Percentiles rank a stretch among this genome's conserved stretches.
Evolutionary conservation across 805 yeast species (phyloP).

Genomic region (Saccharomyces kudriavzevii): DNA sequence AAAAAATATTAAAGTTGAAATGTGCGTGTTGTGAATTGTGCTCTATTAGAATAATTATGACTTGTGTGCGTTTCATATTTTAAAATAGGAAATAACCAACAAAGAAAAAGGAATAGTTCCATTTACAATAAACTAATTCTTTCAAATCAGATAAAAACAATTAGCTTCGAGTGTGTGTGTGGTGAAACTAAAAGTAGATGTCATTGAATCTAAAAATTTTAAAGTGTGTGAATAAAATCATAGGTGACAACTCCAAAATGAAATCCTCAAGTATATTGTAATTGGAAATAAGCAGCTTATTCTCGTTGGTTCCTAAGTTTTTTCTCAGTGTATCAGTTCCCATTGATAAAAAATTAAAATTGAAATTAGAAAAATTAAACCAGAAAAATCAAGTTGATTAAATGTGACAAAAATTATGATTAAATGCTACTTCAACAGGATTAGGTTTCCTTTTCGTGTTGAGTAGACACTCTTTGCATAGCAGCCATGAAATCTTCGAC

Average conservation of each 20-base stretch:
- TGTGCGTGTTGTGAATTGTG: background rate
- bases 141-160: background rate
- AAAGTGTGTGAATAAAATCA: background rate
- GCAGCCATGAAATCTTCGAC: constrained; percentile 78
- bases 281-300: background rate
- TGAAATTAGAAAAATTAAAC: background rate
- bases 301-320: background rate
- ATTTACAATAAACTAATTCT: background rate
- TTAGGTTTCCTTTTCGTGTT: constrained; percentile 75
- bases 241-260: background rate
- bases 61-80: background rate
- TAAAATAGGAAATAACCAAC: background rate
- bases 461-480: constrained; percentile 85
- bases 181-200: background rate
- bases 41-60: background rate
- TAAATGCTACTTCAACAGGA: background rate
- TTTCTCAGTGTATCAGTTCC: background rate
- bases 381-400: background rate
- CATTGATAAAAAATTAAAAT: background rate
- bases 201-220: background rate
- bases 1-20: background rate
- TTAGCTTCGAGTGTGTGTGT: background rate
- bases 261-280: background rate
- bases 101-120: background rate
- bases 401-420: background rate